Base-by-base conservation (phyloP, 768 basidiomycete genomes). In the Chiua virens region DNA sequence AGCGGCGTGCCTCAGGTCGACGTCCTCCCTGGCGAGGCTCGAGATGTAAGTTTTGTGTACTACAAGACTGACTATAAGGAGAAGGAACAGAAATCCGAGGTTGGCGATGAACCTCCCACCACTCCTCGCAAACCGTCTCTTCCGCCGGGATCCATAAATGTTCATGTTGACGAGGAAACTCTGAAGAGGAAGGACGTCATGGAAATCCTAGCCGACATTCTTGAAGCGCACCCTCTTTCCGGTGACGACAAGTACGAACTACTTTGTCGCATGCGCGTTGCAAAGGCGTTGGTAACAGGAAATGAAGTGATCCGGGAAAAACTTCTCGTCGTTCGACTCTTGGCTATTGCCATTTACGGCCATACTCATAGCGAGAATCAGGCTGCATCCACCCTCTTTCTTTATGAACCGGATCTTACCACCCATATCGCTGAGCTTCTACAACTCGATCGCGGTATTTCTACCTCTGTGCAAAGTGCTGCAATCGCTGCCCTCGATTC, bases 341-440 rank as follows among this genome's bases (percentile, higher is more conserved):
- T 97, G 38, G 86, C 96, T 10, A 87, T 96, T 50, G 89, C 93
- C 21, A 89, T 95, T 41, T 98, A 92, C 62, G 89, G 89, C 27
- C 92, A 92, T 67, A 92, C 91, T 46, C 85, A 92, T 63, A 66
- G 76, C 39, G 95, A 98, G 70, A 76, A 78, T 35, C 83, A 87
- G 65, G 89, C 91, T 2, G 79, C 85, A 36, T 82, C 88, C 5
- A 81, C 86, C 8, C 77, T 98, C 38, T 96, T 98, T 74, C 78
- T 98, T 11, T 95, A 93, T 62, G 95, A 98, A 67, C 96, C 96
- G 8, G 95, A 97, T 61, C 77, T 98, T 46, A 85, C 97, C 58
- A 74, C 79, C 2, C 91, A 95, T 62, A 77, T 98, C 52, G 92
- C 94, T 11, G 92, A 95, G 61, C 78, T 98, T 21, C 78, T 98